phyloP scores from a whole-genome alignment of 2,329 filamentous ascomycete species.

The Dactylonectria estremocensis region DNA sequence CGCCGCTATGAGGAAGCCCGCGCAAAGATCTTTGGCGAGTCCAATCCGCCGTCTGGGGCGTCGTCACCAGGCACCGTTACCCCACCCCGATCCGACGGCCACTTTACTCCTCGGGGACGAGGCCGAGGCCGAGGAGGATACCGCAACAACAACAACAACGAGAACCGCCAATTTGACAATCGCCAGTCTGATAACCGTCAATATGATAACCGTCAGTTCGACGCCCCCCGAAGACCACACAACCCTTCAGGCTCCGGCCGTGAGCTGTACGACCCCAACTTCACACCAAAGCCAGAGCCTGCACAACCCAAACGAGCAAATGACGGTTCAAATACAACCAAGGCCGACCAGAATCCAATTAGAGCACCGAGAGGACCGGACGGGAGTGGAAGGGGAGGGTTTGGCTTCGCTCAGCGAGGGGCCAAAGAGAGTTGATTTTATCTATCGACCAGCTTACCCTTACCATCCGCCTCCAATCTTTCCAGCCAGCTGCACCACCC shows the following conservation, averaged over 20 bases:
- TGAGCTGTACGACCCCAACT: slow-evolving; percentile 85
- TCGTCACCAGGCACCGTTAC: slow-evolving; percentile 74
- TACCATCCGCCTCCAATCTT: slow-evolving; percentile 97
- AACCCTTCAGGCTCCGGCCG: slow-evolving; percentile 56
- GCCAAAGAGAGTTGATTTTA: slow-evolving; percentile 55
- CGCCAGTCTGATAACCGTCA: slow-evolving; percentile 53
- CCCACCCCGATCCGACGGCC: slow-evolving; percentile 64
- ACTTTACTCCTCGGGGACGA: slow-evolving; percentile 58
- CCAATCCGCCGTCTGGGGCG: slow-evolving; percentile 67
- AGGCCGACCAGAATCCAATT: slow-evolving; percentile 73
- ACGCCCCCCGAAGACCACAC: slow-evolving; percentile 43
- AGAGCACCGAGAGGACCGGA: slow-evolving; percentile 86
- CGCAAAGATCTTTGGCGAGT: slow-evolving; percentile 86
- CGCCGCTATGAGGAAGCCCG: slow-evolving; percentile 90
- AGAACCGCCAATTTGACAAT: slow-evolving; percentile 51
- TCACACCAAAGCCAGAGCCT: slow-evolving; percentile 74
- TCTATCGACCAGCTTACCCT: slow-evolving; percentile 47
- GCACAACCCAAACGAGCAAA: slow-evolving; percentile 60
- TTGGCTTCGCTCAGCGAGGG: slow-evolving; percentile 80
- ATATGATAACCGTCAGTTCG: slow-evolving; percentile 51
- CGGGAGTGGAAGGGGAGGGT: slow-evolving; percentile 81
- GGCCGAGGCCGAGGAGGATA: slow-evolving; percentile 62
- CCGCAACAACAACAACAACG: slow-evolving; percentile 47
- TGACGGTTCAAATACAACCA: slow-evolving; percentile 57
- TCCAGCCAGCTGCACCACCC: slow-evolving; percentile 89